A percentile compares a stretch with the other conserved stretches of the same genome.
These are phyloP conservation scores for Grifola frondosa DNA, from an alignment of 1,284 basidiomycete species.

Conservation along the genomic window DNA sequence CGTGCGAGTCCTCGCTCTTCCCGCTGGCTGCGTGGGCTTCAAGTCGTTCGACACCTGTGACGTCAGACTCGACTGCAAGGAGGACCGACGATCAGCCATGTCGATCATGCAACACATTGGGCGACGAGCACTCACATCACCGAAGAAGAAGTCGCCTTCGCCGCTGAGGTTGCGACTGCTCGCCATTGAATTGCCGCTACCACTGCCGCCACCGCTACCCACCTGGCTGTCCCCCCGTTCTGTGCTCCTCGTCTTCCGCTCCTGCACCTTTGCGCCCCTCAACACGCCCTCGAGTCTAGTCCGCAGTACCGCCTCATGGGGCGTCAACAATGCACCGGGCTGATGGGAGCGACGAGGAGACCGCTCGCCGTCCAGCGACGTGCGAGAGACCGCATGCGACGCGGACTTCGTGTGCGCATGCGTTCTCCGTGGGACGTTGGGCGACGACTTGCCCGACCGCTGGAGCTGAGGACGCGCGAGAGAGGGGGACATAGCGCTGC, in stretches of 20 bases:
- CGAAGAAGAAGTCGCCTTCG: conserved; percentile 33
- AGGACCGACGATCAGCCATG: conserved; percentile 14
- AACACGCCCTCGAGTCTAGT: conserved; percentile 55
- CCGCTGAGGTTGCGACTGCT: conserved; percentile 33
- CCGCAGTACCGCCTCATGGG: conserved; percentile 57
- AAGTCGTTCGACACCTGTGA: conserved; percentile 22
- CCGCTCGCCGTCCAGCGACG: conserved; percentile 21
- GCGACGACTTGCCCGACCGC: conserved; percentile 26
- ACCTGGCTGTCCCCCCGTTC: conserved; percentile 22
- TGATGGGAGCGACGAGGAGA: conserved; percentile 3
- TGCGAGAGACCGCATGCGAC: conserved; percentile 15
- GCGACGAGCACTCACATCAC: conserved; percentile 25
- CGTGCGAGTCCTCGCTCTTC: conserved; percentile 6
- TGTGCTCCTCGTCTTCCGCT: conserved; percentile 19
- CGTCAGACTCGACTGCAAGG: conserved; percentile 24
- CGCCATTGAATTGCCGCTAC: conserved; percentile 30
- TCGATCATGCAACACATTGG: conserved; percentile 2
- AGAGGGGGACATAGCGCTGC: conserved; percentile 26
- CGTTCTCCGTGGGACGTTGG: conserved; percentile 18
- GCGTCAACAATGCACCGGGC: conserved; percentile 31
- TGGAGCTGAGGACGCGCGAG: conserved; percentile 27
- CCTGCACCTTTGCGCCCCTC: conserved; percentile 32
- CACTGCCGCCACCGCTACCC: conserved; percentile 25
- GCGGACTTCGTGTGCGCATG: conserved; percentile 19
- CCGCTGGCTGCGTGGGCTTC: conserved; percentile 6